Evolutionary conservation across 495 filamentous ascomycete species (phyloP).

Genomic region (Podospora comata): DNA sequence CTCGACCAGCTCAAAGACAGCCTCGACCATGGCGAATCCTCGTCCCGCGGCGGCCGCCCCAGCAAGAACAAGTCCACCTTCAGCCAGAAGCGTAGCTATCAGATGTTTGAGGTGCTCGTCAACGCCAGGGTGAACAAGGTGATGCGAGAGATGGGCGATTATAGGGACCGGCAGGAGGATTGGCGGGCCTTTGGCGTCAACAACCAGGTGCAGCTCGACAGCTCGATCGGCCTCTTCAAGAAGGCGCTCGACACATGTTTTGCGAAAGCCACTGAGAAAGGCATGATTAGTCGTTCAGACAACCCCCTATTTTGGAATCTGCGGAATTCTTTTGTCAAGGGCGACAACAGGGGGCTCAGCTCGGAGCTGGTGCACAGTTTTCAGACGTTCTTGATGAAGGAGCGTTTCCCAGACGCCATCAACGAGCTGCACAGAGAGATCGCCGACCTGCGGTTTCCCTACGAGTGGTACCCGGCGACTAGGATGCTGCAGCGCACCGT

Average conservation of each 20-base stretch:
- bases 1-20: background rate
- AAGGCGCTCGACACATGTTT: slow-evolving; percentile 36
- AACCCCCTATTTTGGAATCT: slow-evolving; percentile 55
- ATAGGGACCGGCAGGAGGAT: slow-evolving; percentile 19
- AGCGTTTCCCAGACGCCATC: slow-evolving; percentile 33
- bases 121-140: slow-evolving; percentile 19
- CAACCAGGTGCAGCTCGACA: slow-evolving; percentile 30
- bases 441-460: slow-evolving; percentile 77
- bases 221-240: slow-evolving; percentile 37
- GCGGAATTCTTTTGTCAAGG: slow-evolving; percentile 54
- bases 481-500: slow-evolving; percentile 74
- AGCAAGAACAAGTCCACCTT: background rate
- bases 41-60: background rate
- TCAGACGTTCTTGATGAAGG: slow-evolving; percentile 47
- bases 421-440: slow-evolving; percentile 57
- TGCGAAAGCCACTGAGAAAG: slow-evolving; percentile 30
- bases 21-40: background rate
- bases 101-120: slow-evolving; percentile 31
- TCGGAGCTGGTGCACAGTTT: slow-evolving; percentile 61
- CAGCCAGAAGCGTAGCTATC: slow-evolving; percentile 25
- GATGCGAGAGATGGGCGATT: slow-evolving; percentile 17
- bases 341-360: slow-evolving; percentile 47
- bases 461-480: slow-evolving; percentile 86
- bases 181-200: slow-evolving; percentile 36
- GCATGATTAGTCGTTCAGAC: slow-evolving; percentile 31